phyloP scores from a whole-genome alignment of 2,329 filamentous ascomycete species.

The Setomelanomma holmii region DNA sequence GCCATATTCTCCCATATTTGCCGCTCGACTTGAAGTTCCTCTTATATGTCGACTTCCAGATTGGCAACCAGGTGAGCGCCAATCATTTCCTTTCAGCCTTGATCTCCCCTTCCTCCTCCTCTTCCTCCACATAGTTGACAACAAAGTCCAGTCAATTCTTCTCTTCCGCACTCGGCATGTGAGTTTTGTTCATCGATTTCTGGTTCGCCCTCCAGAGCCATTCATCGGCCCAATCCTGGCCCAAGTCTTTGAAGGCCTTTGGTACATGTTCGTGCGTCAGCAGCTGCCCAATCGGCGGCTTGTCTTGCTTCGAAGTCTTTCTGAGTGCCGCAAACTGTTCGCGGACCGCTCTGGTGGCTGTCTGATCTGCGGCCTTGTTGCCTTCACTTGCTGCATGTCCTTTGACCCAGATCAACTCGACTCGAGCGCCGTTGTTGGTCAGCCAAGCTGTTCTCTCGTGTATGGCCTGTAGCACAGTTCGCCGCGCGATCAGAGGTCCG shows the following conservation, averaged over 20 bases:
- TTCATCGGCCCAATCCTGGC: slow-evolving; percentile 1
- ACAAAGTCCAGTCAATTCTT: neutral
- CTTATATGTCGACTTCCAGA: neutral
- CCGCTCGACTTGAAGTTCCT: neutral
- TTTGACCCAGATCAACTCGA: slow-evolving; percentile 23
- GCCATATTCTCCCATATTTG: neutral
- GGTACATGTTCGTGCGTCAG: neutral
- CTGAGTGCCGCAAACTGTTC: neutral
- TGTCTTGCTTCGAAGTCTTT: neutral
- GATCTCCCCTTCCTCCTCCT: too few relatives aligned
- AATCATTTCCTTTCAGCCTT: neutral
- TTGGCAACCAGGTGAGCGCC: neutral
- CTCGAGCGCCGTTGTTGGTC: neutral
- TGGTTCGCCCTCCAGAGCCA: neutral
- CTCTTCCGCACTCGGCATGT: neutral
- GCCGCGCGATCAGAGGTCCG: neutral
- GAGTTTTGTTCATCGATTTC: too few relatives aligned
- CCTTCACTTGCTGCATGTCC: slow-evolving; percentile 8
- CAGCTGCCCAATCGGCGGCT: neutral
- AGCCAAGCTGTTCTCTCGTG: slow-evolving; percentile 12
- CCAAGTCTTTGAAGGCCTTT: neutral
- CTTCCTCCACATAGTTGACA: neutral
- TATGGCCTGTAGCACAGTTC: neutral
- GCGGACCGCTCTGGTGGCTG: neutral
- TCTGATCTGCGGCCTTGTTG: slow-evolving; percentile 9